These are phyloP conservation scores for Phytopythium oedochilum DNA, from an alignment of 352 stramenopile genomes.

Conservation along the genomic window DNA sequence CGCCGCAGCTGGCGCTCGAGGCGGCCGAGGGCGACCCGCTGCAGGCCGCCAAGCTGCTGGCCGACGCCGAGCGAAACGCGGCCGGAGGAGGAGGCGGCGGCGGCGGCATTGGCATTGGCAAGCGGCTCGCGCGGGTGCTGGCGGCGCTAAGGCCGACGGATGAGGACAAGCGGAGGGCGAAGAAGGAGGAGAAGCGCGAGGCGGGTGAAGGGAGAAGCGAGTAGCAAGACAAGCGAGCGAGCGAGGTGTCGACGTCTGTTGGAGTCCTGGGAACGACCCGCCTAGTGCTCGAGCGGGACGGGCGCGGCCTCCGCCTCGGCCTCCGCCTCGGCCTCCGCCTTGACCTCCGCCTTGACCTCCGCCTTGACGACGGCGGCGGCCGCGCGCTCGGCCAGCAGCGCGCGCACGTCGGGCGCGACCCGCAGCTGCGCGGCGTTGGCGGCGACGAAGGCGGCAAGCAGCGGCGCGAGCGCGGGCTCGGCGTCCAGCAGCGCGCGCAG, in stretches of 20 bases:
- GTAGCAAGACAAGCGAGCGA: too few relatives aligned
- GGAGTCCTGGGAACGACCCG: too few relatives aligned
- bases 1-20: constrained; percentile 61
- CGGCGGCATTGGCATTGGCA: neutral
- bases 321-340: too few relatives aligned
- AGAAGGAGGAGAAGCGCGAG: neutral
- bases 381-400: constrained; percentile 6
- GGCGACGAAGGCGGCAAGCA: constrained; percentile 37
- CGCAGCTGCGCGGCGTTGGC: constrained; percentile 7
- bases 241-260: too few relatives aligned
- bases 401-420: constrained; percentile 9
- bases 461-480: constrained; percentile 45
- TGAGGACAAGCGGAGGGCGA: neutral
- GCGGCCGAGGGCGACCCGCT: constrained; percentile 45
- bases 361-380: neutral
- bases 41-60: constrained; percentile 56
- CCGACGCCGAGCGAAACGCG: constrained; percentile 4
- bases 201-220: too few relatives aligned
- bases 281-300: neutral
- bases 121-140: neutral
- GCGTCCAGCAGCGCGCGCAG: constrained; percentile 47
- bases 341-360: neutral
- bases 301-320: neutral
- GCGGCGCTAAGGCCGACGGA: neutral
- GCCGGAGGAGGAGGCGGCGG: too few relatives aligned